Percentiles rank a stretch among this genome's conserved stretches.
Conservation (phyloP, 805 yeast genomes). For the Barnettozyma botsteinii region DNA sequence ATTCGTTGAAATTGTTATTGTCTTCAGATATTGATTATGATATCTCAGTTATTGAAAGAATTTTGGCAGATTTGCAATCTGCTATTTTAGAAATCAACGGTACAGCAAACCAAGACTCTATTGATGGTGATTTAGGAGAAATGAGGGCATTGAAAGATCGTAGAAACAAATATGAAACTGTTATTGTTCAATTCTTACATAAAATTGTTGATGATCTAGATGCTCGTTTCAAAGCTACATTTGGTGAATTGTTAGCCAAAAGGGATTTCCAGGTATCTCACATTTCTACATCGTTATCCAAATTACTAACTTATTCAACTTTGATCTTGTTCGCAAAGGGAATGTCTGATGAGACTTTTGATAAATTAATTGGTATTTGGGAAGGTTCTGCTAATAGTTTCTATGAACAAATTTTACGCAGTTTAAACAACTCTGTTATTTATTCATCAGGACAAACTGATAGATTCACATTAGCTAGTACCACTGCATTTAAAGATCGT, state of each 20-base stretch:
- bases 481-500: slow-evolving; percentile 10
- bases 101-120: slow-evolving; percentile 17
- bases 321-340: slow-evolving; percentile 54
- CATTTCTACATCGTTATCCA: slow-evolving; percentile 24
- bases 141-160: slow-evolving; percentile 73
- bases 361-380: slow-evolving; percentile 37
- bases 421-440: slow-evolving; percentile 26
- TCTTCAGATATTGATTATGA: slow-evolving; percentile 45
- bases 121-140: slow-evolving; percentile 41
- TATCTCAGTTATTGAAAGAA: slow-evolving; percentile 45
- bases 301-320: slow-evolving; percentile 42
- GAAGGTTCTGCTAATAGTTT: slow-evolving; percentile 28
- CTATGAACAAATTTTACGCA: slow-evolving; percentile 30
- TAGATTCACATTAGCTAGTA: slow-evolving; percentile 17
- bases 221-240: slow-evolving; percentile 34
- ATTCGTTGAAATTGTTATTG: slow-evolving; percentile 43
- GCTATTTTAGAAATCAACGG: slow-evolving; percentile 64
- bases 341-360: slow-evolving; percentile 43
- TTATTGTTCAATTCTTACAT: slow-evolving; percentile 44
- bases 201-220: slow-evolving; percentile 41
- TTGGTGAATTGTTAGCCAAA: slow-evolving; percentile 26
- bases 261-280: slow-evolving; percentile 24
- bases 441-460: slow-evolving; percentile 10
- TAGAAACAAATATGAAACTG: slow-evolving; percentile 51
- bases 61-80: slow-evolving; percentile 48